phyloP scores from a whole-genome alignment of 306 rosid species.

The Geum urbanum region DNA sequence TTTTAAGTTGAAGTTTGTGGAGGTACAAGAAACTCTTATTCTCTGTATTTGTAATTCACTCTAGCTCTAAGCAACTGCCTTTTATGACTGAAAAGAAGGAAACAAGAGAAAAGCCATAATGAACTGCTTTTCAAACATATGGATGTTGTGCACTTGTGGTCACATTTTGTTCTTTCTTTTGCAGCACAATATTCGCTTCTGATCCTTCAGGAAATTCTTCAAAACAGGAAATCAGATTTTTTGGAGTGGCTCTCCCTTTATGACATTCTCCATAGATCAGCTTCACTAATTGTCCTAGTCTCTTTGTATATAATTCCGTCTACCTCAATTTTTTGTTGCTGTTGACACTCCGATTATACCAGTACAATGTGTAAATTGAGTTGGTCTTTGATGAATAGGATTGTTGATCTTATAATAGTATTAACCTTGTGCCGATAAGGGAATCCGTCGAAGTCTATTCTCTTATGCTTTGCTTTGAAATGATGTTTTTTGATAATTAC shows the following conservation, averaged over 20 bases:
- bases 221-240: constrained; percentile 92
- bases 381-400: background rate
- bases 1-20: constrained; percentile 97
- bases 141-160: background rate
- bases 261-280: constrained; percentile 75
- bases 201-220: constrained; percentile 95
- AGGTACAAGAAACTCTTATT: constrained; percentile 40
- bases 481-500: too few species aligned
- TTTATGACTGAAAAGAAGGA: too few species aligned
- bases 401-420: background rate
- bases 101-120: too few species aligned
- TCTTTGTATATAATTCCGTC: background rate
- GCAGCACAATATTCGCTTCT: constrained; percentile 98
- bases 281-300: constrained; percentile 25
- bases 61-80: background rate
- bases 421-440: background rate
- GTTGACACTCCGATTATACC: background rate
- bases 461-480: too few species aligned
- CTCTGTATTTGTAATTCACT: background rate
- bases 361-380: background rate
- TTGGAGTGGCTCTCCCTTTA: constrained; percentile 80
- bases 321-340: background rate
- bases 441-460: too few species aligned
- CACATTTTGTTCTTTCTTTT: background rate
- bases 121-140: background rate